phyloP scores from a whole-genome alignment of 768 basidiomycete species.

The Royoungia palumana region DNA sequence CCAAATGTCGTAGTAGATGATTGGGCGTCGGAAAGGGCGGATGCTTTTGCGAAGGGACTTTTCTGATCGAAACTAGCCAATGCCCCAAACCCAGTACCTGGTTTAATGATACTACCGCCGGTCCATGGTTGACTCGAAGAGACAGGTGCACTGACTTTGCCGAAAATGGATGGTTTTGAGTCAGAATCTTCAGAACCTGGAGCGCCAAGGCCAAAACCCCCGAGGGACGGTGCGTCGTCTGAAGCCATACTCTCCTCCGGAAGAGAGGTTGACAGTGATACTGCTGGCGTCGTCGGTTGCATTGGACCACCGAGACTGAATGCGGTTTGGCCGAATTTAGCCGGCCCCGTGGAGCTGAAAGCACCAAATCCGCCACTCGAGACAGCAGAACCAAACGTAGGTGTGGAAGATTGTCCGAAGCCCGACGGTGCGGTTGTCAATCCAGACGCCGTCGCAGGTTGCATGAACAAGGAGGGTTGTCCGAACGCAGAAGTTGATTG shows the following conservation, averaged over 20 bases:
- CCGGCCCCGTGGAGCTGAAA: conserved; percentile 29
- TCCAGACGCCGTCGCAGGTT: conserved; percentile 13
- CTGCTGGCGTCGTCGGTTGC: conserved; percentile 3
- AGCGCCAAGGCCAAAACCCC: conserved; percentile 31
- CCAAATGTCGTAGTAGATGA: conserved; percentile 15
- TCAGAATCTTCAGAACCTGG: conserved; percentile 22
- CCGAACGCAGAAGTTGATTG: conserved; percentile 25
- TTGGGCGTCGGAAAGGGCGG: conserved; percentile 20
- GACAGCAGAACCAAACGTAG: conserved; percentile 22
- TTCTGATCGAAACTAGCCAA: conserved; percentile 25
- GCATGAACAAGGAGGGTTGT: conserved; percentile 22
- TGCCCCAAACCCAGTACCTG: conserved; percentile 35
- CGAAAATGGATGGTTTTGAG: conserved; percentile 33
- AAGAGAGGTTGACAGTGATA: conserved; percentile 2
- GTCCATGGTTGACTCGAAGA: conserved; percentile 15
- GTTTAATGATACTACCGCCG: conserved; percentile 27
- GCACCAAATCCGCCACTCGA: conserved; percentile 31
- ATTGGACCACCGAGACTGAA: conserved; percentile 20
- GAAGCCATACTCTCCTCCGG: conserved; percentile 34
- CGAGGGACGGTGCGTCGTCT: conserved; percentile 30
- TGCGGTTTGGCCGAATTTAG: conserved; percentile 32
- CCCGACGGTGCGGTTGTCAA: conserved; percentile 11
- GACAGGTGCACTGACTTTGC: conserved; percentile 16
- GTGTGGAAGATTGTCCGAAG: conserved; percentile 18
- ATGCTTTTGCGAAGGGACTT: conserved; percentile 23